These are phyloP conservation scores for Thelonectria discophora DNA, from an alignment of 2,329 filamentous ascomycete genomes.

Conservation along the genomic window DNA sequence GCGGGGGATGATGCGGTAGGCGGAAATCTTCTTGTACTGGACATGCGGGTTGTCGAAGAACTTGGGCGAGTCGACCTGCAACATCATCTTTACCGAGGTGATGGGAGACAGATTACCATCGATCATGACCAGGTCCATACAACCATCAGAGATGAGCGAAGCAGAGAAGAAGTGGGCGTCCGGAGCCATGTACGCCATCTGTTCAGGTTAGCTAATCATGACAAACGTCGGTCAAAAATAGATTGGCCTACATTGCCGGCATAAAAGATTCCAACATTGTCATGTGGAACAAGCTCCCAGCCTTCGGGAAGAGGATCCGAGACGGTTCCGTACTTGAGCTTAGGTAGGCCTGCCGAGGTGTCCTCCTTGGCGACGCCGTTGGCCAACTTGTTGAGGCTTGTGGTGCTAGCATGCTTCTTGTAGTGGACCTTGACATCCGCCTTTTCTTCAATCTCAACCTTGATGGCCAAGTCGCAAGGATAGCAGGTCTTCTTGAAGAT, in stretches of 20 bases:
- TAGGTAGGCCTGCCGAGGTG: conserved; percentile 67
- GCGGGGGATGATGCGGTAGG: conserved; percentile 83
- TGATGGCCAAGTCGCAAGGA: conserved; percentile 88
- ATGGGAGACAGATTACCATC: conserved; percentile 76
- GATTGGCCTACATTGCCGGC: conserved; percentile 76
- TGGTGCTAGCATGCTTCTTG: conserved; percentile 55
- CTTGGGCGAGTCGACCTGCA: conserved; percentile 74
- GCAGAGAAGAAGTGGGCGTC: conserved; percentile 89
- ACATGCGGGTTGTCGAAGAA: conserved; percentile 85
- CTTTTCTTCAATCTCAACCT: conserved; percentile 83
- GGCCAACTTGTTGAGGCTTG: conserved; percentile 34
- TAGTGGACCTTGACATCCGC: conserved; percentile 78
- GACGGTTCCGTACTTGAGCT: conserved; percentile 81
- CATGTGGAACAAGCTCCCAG: conserved; percentile 78
- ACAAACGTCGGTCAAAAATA: neutral
- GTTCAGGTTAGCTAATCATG: conserved; percentile 27
- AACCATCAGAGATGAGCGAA: conserved; percentile 82
- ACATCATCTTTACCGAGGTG: conserved; percentile 74
- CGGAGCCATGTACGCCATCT: conserved; percentile 91
- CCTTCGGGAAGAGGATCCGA: conserved; percentile 77
- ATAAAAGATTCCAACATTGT: conserved; percentile 91
- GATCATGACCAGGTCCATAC: conserved; percentile 84
- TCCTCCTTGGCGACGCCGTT: conserved; percentile 41
- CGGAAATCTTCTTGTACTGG: conserved; percentile 84
- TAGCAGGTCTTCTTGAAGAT: conserved; percentile 81